These are phyloP conservation scores for Solidago caesia DNA, from an alignment of 129 eudicot genomes.

Conservation along the genomic window DNA sequence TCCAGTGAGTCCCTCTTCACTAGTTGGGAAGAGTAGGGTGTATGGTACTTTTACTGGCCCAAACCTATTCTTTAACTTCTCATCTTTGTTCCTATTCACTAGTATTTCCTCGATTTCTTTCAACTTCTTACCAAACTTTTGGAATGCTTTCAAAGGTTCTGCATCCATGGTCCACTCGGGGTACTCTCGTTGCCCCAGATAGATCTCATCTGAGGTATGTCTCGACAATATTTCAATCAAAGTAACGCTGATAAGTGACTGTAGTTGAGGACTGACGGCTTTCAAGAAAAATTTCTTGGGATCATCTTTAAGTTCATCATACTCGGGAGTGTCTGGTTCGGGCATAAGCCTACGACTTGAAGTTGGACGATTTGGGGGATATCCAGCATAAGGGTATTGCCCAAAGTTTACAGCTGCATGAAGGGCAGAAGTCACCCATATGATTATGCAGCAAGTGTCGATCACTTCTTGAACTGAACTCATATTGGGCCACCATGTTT, in stretches of 20 bases:
- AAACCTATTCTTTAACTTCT: constrained; percentile 38
- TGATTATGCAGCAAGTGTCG: constrained; percentile 43
- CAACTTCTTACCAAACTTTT: constrained; percentile 35
- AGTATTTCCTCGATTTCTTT: constrained; percentile 38
- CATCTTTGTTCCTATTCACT: constrained; percentile 32
- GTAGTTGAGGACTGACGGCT: constrained; percentile 37
- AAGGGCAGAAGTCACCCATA: constrained; percentile 57
- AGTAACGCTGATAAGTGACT: constrained; percentile 34
- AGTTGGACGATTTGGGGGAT: constrained; percentile 52
- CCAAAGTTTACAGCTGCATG: constrained; percentile 73
- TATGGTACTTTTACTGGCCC: constrained; percentile 40
- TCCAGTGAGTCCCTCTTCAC: constrained; percentile 51
- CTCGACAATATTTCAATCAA: constrained; percentile 44
- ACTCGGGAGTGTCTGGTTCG: constrained; percentile 37
- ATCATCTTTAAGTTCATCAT: constrained; percentile 33
- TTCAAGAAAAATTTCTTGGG: constrained; percentile 36
- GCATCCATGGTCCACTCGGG: constrained; percentile 47
- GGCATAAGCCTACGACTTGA: constrained; percentile 48
- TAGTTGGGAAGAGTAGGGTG: constrained; percentile 39
- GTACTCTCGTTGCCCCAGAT: constrained; percentile 47
- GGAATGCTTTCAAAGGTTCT: constrained; percentile 43
- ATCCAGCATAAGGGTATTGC: constrained; percentile 54
- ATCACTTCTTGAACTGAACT: constrained; percentile 30
- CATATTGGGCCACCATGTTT: constrained; percentile 65
- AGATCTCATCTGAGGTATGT: constrained; percentile 47